Base-by-base conservation (phyloP, 2,329 filamentous ascomycete species). In the Ceratocystis cacaofunesta region DNA sequence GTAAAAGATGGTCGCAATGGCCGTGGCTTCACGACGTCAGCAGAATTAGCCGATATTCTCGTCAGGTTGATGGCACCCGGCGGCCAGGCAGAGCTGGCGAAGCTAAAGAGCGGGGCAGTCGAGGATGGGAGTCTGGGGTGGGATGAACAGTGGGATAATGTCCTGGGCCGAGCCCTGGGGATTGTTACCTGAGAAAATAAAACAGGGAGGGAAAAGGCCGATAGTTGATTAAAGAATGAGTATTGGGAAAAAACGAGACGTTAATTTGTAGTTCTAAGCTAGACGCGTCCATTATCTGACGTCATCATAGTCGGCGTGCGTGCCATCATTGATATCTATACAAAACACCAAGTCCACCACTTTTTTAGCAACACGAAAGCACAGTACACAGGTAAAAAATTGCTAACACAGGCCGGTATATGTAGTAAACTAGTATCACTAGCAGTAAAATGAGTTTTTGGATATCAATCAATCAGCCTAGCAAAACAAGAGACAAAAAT, bases 141-240 rank as follows among this genome's bases (percentile, higher is more conserved):
- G 94, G 87, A 95, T 70, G 88, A 91, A 70, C 91, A 96, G 73
- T 99, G 94, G 94, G 85, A 95, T 78, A 80, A 83, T 8, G 85
- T 95, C 57, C 88, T 92, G 6, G 90, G 87, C 10, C 82, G 80
- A 60, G 75, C 95, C 3, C 80, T 96, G 64, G 85, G 80, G 1
- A 71, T 83, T 19, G 70, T 69, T 25, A 17, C 28, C 4, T 58
- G 30, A 36, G 25, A 58, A n/a, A 69, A 44, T 19, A 55, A 22
- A 17, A 6, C 22, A 64, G 36, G 15, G 48, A 30, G 41, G 52
- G 12, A 50, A 22, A 41, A 22, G 65, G 32, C 17, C 22, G 10
- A 15, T 5, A 41, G 36, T 15, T 15, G 36, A 41, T 41, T 41
- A 41, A 15, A 41, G 36, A 15, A 41, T 41, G 3, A 41, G 36